Conservation (phyloP, 257 asterid species). For the Solanum virginianum region DNA sequence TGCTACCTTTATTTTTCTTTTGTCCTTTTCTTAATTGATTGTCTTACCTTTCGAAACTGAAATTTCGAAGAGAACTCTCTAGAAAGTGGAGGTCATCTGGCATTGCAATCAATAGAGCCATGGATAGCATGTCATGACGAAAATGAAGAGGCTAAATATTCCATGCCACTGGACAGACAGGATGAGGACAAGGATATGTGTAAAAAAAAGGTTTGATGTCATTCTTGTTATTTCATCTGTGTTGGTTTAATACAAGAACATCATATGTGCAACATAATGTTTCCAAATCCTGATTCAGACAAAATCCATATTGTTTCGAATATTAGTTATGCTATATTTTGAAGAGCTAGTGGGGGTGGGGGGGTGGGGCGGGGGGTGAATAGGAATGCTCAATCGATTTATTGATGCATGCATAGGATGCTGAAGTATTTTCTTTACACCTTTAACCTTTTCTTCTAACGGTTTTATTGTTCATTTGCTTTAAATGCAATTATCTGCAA, state of each 20-base stretch:
- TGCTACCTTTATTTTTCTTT: neutral
- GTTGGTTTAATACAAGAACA: neutral
- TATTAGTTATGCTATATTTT: neutral
- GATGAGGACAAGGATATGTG: conserved; percentile 25
- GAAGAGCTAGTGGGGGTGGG: neutral
- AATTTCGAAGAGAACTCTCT: neutral
- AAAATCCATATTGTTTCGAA: neutral
- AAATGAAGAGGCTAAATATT: conserved; percentile 15
- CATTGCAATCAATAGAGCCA: conserved; percentile 18
- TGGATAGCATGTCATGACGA: conserved; percentile 16
- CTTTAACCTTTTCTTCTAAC: neutral
- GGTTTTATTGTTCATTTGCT: neutral
- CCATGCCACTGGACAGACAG: conserved; percentile 13
- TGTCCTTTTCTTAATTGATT: conserved; percentile 2
- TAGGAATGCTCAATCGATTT: neutral
- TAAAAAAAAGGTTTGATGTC: conserved; percentile 32
- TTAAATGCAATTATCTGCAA: neutral
- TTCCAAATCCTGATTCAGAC: neutral
- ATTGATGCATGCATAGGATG: neutral
- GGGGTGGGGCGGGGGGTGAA: neutral
- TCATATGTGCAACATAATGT: neutral
- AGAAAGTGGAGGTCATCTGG: conserved; percentile 24
- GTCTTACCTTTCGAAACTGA: neutral
- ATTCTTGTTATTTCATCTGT: neutral
- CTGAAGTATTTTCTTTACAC: neutral